These are phyloP conservation scores for Termitomyces sp. DNA, from an alignment of 768 basidiomycete genomes.

Conservation along the genomic window DNA sequence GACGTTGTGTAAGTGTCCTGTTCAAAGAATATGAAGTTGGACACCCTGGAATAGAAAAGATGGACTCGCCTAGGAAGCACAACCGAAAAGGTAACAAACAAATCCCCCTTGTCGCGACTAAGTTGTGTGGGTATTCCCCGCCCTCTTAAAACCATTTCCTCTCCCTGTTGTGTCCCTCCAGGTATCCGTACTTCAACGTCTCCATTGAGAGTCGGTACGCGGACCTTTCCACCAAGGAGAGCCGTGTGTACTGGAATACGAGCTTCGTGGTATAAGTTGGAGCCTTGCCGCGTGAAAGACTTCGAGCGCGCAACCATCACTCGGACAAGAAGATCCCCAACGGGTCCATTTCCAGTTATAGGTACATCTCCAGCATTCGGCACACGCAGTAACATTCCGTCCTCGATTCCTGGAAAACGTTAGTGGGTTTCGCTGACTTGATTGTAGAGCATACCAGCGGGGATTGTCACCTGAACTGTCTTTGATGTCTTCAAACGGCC, in stretches of 20 bases:
- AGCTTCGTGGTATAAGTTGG: constrained; percentile 85
- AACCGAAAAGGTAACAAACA: constrained; percentile 85
- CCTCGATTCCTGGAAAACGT: constrained; percentile 69
- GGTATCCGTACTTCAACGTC: constrained; percentile 94
- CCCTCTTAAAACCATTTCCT: constrained; percentile 92
- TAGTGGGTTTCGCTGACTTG: constrained; percentile 4
- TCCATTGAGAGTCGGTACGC: constrained; percentile 92
- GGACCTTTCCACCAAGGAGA: constrained; percentile 86
- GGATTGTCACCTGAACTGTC: constrained; percentile 75
- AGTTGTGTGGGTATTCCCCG: constrained; percentile 71
- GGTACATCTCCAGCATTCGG: constrained; percentile 82
- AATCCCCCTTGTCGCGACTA: constrained; percentile 65
- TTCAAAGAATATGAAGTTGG: background rate
- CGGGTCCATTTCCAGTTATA: constrained; percentile 65
- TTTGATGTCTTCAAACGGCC: constrained; percentile 84
- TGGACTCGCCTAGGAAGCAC: constrained; percentile 79
- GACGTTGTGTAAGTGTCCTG: constrained; percentile 78
- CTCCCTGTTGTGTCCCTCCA: constrained; percentile 90
- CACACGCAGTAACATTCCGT: constrained; percentile 88
- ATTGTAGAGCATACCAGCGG: constrained; percentile 58
- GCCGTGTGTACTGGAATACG: constrained; percentile 89
- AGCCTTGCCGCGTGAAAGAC: constrained; percentile 84
- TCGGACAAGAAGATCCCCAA: constrained; percentile 85
- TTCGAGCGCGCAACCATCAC: constrained; percentile 82
- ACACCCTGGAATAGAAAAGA: constrained; percentile 5